Base-by-base conservation (phyloP, 495 filamentous ascomycete genomes). In the Xylaria grammica region DNA sequence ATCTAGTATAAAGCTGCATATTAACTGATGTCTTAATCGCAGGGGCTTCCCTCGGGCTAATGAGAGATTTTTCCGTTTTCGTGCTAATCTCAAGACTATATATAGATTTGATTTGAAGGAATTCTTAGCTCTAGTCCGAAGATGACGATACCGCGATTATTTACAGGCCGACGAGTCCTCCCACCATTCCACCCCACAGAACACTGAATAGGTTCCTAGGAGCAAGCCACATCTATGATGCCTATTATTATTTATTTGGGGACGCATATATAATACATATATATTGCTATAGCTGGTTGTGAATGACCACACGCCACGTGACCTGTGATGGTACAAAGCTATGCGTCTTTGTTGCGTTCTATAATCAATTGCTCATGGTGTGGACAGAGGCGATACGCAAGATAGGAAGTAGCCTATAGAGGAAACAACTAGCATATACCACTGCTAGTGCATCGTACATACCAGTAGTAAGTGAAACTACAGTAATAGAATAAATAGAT, bases 91-190 rank as follows among this genome's bases (percentile, higher is more conserved):
- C 7, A 1, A 26, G 27, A 26, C 56, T 59, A 59, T 59, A 46
- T 59, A 34, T 59, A 59, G 56, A 59, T 59, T 46, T 59, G 56
- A 48, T 59, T 58, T 48, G 56, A 59, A 59, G 40, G 56, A 59
- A 59, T 48, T 17, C 11, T 29, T 46, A 24, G 20, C 48, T 48
- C 19, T 20, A 13, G n/a, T 42, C 27, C 5, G 45, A 54, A 29
- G 51, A 56, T 42, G 54, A 45, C 5, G 26, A 58, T 40, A 36
- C 54, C 15, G 34, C 6, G 11, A 36, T 36, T 36, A 56, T 26
- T 58, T 29, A 58, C 10, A 36, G 6, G 34, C 34, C 34, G 11
- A 11, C 11, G 34, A 6, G 34, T 36, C 34, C 34, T 20, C 51
- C 19, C 19, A 36, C 51, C 1, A 54, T 36, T 19, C n/a, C 20